phyloP scores from a whole-genome alignment of 306 rosid genomes.

The Alnus rubra region DNA sequence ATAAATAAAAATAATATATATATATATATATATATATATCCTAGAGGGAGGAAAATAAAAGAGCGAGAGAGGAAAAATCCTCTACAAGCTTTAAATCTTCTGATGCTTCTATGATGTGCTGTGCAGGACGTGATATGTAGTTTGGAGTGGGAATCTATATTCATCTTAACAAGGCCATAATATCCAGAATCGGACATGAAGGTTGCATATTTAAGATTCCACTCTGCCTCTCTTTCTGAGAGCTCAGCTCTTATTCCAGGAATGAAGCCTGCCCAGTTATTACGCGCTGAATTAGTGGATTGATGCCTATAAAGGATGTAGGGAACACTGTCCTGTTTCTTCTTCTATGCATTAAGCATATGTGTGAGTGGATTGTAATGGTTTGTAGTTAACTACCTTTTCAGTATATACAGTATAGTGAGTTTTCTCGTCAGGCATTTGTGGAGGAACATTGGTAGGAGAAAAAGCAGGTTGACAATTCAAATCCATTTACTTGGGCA shows the following conservation, averaged over 20 bases:
- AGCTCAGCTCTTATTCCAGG: neutral
- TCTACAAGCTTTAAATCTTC: neutral
- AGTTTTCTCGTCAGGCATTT: slow-evolving; percentile 4
- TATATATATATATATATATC: no score
- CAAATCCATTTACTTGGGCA: neutral
- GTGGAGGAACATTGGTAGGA: neutral
- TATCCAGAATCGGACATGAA: slow-evolving; percentile 15
- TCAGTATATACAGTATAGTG: slow-evolving; percentile 12
- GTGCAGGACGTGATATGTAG: slow-evolving; percentile 84
- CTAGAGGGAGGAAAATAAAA: no score
- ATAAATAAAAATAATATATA: no score
- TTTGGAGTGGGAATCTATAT: slow-evolving; percentile 94
- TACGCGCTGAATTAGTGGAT: neutral
- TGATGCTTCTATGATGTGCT: slow-evolving; percentile 29
- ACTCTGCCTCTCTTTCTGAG: slow-evolving; percentile 13
- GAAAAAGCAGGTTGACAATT: neutral
- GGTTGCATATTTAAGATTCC: slow-evolving; percentile 16
- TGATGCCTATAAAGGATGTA: neutral
- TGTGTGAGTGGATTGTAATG: slow-evolving; percentile 16
- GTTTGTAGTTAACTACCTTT: neutral
- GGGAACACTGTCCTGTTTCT: slow-evolving; percentile 11
- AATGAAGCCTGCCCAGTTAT: slow-evolving; percentile 14
- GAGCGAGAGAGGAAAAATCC: neutral
- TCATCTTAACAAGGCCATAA: slow-evolving; percentile 64
- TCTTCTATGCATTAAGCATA: slow-evolving; percentile 28